phyloP scores from a whole-genome alignment of 192 early-diverging fungal genomes.

The Umbelopsis ramanniana region DNA sequence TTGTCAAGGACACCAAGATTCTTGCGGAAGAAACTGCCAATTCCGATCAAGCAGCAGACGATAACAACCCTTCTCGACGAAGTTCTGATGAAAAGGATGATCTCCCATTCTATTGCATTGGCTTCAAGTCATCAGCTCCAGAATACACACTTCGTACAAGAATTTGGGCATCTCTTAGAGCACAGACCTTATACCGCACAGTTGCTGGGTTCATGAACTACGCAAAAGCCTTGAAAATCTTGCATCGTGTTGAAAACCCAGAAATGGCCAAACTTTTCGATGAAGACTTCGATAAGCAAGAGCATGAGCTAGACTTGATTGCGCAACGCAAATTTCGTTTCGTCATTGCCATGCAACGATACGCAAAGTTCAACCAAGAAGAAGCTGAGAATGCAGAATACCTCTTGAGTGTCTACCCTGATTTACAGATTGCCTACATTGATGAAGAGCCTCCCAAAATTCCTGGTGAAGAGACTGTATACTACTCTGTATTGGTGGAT shows the following conservation, averaged over 20 bases:
- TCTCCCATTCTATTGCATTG: slow-evolving; percentile 69
- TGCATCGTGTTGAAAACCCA: slow-evolving; percentile 70
- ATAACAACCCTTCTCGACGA: neutral
- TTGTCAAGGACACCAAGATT: slow-evolving; percentile 76
- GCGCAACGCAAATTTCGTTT: slow-evolving; percentile 71
- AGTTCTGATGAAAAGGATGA: slow-evolving; percentile 58
- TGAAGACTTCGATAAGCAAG: slow-evolving; percentile 46
- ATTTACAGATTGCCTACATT: slow-evolving; percentile 70
- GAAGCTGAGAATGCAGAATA: slow-evolving; percentile 68
- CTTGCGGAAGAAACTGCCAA: slow-evolving; percentile 56
- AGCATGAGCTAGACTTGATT: slow-evolving; percentile 61
- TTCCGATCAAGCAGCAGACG: slow-evolving; percentile 19
- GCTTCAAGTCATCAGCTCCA: slow-evolving; percentile 68
- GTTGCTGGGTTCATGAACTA: slow-evolving; percentile 79
- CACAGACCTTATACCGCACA: slow-evolving; percentile 75
- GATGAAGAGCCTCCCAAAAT: slow-evolving; percentile 55
- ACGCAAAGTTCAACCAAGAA: slow-evolving; percentile 66
- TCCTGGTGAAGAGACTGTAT: slow-evolving; percentile 38
- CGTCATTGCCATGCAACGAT: slow-evolving; percentile 76
- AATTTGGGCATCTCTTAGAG: slow-evolving; percentile 73
- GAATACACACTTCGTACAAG: slow-evolving; percentile 72
- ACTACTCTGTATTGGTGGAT: slow-evolving; percentile 65
- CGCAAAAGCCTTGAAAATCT: slow-evolving; percentile 66
- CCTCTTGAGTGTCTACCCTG: slow-evolving; percentile 63
- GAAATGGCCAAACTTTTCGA: slow-evolving; percentile 58